phyloP scores from a whole-genome alignment of 306 rosid species.

The Cicer bijugum region DNA sequence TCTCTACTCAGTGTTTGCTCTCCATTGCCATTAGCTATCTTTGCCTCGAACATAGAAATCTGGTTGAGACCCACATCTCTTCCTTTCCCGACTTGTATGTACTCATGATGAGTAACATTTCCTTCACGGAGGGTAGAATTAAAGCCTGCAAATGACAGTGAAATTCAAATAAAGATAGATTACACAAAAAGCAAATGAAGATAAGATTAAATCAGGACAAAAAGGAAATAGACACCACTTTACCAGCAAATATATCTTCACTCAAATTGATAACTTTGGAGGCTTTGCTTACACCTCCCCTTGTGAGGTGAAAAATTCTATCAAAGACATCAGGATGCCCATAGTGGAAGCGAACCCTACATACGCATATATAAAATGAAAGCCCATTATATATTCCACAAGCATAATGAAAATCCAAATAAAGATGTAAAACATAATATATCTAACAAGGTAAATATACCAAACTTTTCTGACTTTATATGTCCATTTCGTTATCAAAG shows the following conservation, averaged over 20 bases:
- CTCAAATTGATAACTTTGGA: conserved; percentile 97
- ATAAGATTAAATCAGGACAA: conserved; percentile 4
- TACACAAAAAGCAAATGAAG: conserved; percentile 11
- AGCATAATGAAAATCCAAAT: conserved; percentile 5
- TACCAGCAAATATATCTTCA: conserved; percentile 99
- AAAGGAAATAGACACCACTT: conserved; percentile 26
- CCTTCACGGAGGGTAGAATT: conserved; percentile 98
- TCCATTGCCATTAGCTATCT: conserved; percentile 97
- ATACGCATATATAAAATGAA: conserved; percentile 44
- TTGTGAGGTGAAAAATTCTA: conserved; percentile 91
- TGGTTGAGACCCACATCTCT: conserved; percentile 99
- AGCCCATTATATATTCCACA: conserved; percentile 2
- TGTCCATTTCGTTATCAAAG: neutral
- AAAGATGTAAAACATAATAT: conserved; percentile 10
- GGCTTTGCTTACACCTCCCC: conserved; percentile 98
- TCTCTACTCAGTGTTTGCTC: conserved; percentile 97
- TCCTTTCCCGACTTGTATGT: conserved; percentile 98
- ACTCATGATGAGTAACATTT: conserved; percentile 97
- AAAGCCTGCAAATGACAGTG: conserved; percentile 63
- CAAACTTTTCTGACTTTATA: neutral
- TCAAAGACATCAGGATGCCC: conserved; percentile 99
- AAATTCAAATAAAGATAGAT: conserved; percentile 16
- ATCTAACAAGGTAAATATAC: conserved; percentile 11
- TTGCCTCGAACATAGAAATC: conserved; percentile 98
- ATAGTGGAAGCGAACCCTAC: conserved; percentile 96